Evolutionary conservation across 495 filamentous ascomycete species (phyloP), one percentile per base, ranked within the genome.

Genomic region (Penicillium steckii): DNA sequence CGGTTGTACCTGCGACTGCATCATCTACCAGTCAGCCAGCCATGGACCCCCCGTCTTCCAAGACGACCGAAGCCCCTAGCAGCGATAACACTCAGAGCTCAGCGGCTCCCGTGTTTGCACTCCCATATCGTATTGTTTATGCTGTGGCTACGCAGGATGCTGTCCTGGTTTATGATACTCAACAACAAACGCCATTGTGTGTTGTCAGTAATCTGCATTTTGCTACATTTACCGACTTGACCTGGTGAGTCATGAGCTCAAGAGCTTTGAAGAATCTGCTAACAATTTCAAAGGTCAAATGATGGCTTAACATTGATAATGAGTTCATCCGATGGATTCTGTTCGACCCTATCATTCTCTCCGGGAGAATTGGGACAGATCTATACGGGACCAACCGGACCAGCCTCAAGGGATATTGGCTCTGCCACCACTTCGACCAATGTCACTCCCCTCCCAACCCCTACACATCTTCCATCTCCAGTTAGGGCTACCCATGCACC

Each of bases 131-230:
- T 12, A 88, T 97, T 66, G 84, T 97, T 0, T 99, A 97, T 73
- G 94, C 92, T 5, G 94, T 99, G 40, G 95, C 94, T 13, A 99
- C 95, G 0, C 91, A 97, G 65, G 95, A 99, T 67, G 88, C 95
- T 0, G 85, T 99, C n/a, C 71, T 96, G 29, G 79, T 99, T 24
- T 97, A 97, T 68, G 95, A 99, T 66, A 99, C 95, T 0, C 95
- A 99, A 61, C 95, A 99, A 59, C 84, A 90, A 53, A 94, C 90
- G 3, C 94, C 95, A 3, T 75, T 99, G 23, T 94, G 88, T 68
- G 73, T 96, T 15, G 91, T 97, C 18, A 97, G 90, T 80, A 99
- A 99, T 61, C 63, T 99, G 43, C 95, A 99, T 57, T 96, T 90
- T 68, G 91, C 95, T 6, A 96, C 92, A 0, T 99, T 99, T 60